phyloP scores from a whole-genome alignment of 371 early-diverging fungal genomes.

The Mortierella sp. region DNA sequence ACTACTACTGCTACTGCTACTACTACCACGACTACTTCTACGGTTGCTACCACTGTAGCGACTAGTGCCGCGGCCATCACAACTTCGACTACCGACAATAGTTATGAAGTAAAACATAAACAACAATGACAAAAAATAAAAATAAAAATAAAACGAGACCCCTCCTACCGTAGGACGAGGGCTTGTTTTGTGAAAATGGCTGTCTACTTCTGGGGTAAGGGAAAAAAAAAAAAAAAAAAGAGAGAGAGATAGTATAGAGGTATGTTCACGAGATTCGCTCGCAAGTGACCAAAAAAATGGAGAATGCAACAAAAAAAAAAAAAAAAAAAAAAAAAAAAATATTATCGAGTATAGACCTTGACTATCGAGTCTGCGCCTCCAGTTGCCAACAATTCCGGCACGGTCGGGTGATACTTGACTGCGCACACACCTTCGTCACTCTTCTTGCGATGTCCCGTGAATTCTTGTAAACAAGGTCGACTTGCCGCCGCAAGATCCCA shows the following conservation, averaged over 20 bases:
- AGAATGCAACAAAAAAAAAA: too few relatives aligned
- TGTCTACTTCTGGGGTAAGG: background rate
- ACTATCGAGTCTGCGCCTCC: conserved; percentile 83
- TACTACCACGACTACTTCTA: too few relatives aligned
- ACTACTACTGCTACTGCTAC: too few relatives aligned
- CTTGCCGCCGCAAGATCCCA: conserved; percentile 78
- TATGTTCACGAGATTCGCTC: background rate
- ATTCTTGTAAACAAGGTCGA: conserved; percentile 77
- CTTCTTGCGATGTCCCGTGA: conserved; percentile 79
- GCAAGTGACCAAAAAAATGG: background rate
- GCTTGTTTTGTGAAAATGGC: background rate
- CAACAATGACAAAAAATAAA: too few relatives aligned
- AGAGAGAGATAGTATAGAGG: too few relatives aligned
- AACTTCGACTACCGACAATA: too few relatives aligned
- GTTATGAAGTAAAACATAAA: too few relatives aligned
- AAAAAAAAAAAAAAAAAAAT: too few relatives aligned
- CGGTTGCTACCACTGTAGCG: too few relatives aligned
- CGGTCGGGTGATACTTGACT: conserved; percentile 70
- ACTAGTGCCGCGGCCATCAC: too few relatives aligned
- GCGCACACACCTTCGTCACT: conserved; percentile 81
- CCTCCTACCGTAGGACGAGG: conserved; percentile 4
- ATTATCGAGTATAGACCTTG: conserved; percentile 60
- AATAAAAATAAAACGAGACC: background rate
- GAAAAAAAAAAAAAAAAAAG: background rate
- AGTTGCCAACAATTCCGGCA: conserved; percentile 71